A percentile compares a stretch with the other conserved stretches of the same genome.
phyloP scores from a whole-genome alignment of 179 eudicot species.

The Camellia oleifera region DNA sequence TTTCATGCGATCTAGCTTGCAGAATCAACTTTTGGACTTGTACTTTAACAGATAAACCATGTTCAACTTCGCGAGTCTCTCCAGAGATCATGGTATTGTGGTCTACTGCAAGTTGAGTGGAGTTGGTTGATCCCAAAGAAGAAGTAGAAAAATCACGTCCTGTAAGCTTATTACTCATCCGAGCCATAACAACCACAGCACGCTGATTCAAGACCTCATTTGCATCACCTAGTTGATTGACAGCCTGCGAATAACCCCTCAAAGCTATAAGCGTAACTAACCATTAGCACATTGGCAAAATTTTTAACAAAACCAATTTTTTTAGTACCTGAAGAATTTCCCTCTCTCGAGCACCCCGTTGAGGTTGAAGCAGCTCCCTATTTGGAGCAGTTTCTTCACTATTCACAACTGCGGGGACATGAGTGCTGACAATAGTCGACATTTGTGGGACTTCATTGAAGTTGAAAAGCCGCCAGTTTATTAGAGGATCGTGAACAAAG shows the following conservation, averaged over 20 bases:
- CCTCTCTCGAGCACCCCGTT: slow-evolving; percentile 88
- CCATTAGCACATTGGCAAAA: not conserved
- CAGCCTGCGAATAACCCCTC: slow-evolving; percentile 53
- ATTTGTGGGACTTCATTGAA: slow-evolving; percentile 96
- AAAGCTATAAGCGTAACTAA: slow-evolving; percentile 1
- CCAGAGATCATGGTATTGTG: slow-evolving; percentile 51
- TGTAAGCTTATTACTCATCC: slow-evolving; percentile 97
- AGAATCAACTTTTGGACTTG: slow-evolving; percentile 95
- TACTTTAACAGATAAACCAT: slow-evolving; percentile 86
- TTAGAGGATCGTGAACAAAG: slow-evolving; percentile 96
- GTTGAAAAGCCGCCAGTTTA: slow-evolving; percentile 98
- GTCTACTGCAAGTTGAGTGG: slow-evolving; percentile 58
- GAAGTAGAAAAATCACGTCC: slow-evolving; percentile 85
- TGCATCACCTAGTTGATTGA: slow-evolving; percentile 94
- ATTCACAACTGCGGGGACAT: slow-evolving; percentile 57
- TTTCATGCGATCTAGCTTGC: slow-evolving; percentile 94
- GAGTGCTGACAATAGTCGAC: slow-evolving; percentile 53
- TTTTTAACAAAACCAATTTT: not conserved
- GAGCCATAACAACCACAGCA: slow-evolving; percentile 94
- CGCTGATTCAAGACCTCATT: slow-evolving; percentile 95
- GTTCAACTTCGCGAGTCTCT: slow-evolving; percentile 86
- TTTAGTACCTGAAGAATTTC: slow-evolving; percentile 80
- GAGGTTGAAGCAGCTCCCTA: slow-evolving; percentile 77
- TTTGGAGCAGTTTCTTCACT: slow-evolving; percentile 63
- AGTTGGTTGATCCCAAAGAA: slow-evolving; percentile 42